Conservation (phyloP, 495 filamentous ascomycete genomes). For the Articulospora tetracladia region DNA sequence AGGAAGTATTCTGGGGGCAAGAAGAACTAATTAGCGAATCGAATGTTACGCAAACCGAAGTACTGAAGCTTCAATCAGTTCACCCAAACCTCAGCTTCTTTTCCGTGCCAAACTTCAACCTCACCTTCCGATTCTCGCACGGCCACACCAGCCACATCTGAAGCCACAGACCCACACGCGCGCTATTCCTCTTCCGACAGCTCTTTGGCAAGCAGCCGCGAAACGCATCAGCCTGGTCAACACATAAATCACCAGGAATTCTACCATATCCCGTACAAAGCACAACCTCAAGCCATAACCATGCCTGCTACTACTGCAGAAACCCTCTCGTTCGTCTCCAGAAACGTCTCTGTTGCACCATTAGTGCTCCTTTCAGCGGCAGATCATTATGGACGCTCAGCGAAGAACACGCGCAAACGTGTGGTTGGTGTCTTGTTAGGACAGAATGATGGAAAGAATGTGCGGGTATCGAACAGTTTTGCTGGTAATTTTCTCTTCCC, state of each 20-base stretch:
- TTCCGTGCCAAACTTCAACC: background rate
- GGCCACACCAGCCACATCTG: background rate
- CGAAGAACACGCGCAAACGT: slow-evolving; percentile 84
- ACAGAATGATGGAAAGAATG: slow-evolving; percentile 91
- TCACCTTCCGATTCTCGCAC: background rate
- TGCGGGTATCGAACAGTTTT: slow-evolving; percentile 98
- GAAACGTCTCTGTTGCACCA: slow-evolving; percentile 94
- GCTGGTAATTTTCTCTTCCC: slow-evolving; percentile 59
- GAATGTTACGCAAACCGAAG: too few relatives aligned
- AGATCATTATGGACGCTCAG: slow-evolving; percentile 95
- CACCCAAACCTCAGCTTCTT: too few relatives aligned
- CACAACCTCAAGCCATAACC: slow-evolving; percentile 25
- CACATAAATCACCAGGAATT: background rate
- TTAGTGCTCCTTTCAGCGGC: slow-evolving; percentile 96
- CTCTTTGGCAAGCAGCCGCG: slow-evolving; percentile 18
- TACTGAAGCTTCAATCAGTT: too few relatives aligned
- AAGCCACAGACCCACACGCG: background rate
- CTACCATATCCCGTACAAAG: slow-evolving; percentile 4
- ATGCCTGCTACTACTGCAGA: slow-evolving; percentile 97
- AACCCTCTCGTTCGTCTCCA: slow-evolving; percentile 84
- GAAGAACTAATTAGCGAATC: too few relatives aligned
- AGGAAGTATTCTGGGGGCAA: too few relatives aligned
- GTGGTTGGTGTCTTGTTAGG: slow-evolving; percentile 94
- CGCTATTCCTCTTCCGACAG: slow-evolving; percentile 7
- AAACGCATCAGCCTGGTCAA: slow-evolving; percentile 22